Conservation (phyloP, 345 rosid genomes). For the Syzygium aromaticum region DNA sequence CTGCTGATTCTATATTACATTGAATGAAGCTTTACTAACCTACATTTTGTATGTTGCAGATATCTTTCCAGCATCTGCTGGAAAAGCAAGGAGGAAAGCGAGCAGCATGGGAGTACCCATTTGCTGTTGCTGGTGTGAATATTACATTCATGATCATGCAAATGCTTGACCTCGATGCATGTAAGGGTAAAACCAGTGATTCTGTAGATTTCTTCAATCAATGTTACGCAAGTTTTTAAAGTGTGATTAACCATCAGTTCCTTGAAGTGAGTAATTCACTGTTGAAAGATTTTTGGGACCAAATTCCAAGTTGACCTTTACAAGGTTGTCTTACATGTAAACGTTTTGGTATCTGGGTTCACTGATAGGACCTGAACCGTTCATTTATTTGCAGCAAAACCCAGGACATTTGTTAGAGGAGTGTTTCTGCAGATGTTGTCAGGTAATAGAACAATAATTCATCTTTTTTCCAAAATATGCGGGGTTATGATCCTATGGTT, state of each 20-base stretch:
- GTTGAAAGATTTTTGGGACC: background rate
- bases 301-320: background rate
- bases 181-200: constrained; percentile 34
- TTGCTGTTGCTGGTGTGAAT: constrained; percentile 96
- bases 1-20: background rate
- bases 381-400: constrained; percentile 51
- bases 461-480: background rate
- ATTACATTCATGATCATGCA: constrained; percentile 96
- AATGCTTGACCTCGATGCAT: constrained; percentile 86
- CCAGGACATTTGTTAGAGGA: constrained; percentile 60
- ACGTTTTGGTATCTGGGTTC: background rate
- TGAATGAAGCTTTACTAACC: background rate
- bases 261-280: background rate
- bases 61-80: constrained; percentile 56
- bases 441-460: constrained; percentile 27
- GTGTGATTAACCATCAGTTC: background rate
- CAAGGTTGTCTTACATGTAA: background rate
- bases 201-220: background rate
- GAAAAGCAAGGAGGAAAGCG: constrained; percentile 72
- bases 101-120: constrained; percentile 94
- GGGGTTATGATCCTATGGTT: background rate
- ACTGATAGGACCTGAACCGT: constrained; percentile 1
- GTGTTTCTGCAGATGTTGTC: constrained; percentile 82
- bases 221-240: background rate
- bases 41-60: constrained; percentile 26